Evolutionary conservation across 768 basidiomycete species (phyloP), one percentile per base, ranked within the genome.

Genomic region (Amanita jacksonii): DNA sequence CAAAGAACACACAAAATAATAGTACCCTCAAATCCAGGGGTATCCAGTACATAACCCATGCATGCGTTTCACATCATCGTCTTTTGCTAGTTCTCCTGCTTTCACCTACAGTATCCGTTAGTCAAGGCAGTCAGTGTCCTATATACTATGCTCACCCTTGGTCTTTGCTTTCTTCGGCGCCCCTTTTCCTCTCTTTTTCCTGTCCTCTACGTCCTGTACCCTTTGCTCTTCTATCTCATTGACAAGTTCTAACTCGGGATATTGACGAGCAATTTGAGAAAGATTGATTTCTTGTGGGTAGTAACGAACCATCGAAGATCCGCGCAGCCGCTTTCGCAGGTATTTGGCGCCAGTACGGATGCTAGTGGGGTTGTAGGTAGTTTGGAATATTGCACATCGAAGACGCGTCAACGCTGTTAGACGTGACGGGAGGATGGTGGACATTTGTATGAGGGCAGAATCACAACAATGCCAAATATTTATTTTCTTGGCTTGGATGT

Each of bases 261-360:
- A 73, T 46, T 69, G 51, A 27, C 67, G 67, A 2, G 68, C 70
- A 8, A 80, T 62, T 39, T 67, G 54, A 24, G 76, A 59, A 40
- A 89, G 65, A 48, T 76, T 69, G 47, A 85, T 53, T n/a, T 66
- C 61, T 16, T 64, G 58, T 0, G 85, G 85, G 63, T 93, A 92
- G 66, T 97, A 97, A 4, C 74, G 66, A 51, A 83, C 57, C 81
- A 96, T 86, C 20, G 88, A 74, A 0, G 90, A 90, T 0, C 93
- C 94, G 0, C 81, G 77, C 27, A 97, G 76, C 13, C 84, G 73
- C 10, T 75, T 70, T 15, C 84, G 79, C 36, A 97, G 78, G 66
- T 94, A 91, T 66, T 97, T 97, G 20, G 90, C 84, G 13, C 94
- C 94, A 0, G 86, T 92, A 13, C 93, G 81, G 10, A 77, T 58